A percentile compares a stretch with the other conserved stretches of the same genome.
Conservation (phyloP, 176 grass and related monocot genomes). For the Triticum turgidum region DNA sequence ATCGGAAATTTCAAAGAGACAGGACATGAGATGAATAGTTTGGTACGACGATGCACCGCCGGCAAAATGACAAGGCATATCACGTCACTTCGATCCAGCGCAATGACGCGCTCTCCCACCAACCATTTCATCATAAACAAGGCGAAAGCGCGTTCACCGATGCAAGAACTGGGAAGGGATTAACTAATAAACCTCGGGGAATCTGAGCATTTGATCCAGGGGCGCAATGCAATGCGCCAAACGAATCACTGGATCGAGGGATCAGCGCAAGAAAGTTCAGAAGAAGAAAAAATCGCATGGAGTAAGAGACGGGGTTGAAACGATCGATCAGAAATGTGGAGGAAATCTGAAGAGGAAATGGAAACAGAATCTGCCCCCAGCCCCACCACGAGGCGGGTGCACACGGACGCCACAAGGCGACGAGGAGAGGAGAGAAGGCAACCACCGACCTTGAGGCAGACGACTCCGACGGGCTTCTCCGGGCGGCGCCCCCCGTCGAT, state of each 20-base stretch:
- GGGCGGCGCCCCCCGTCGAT: conserved; percentile 16
- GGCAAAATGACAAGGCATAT: conserved; percentile 25
- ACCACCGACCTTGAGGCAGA: conserved; percentile 37
- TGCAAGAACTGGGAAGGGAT: neutral
- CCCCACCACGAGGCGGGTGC: neutral
- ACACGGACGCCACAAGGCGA: neutral
- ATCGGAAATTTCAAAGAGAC: neutral
- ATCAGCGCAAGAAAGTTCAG: neutral
- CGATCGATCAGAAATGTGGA: neutral
- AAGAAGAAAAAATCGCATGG: neutral
- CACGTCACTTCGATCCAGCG: conserved; percentile 52
- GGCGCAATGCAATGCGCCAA: conserved; percentile 7
- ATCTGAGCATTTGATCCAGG: conserved; percentile 18
- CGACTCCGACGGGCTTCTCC: conserved; percentile 47
- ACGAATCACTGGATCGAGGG: conserved; percentile 2
- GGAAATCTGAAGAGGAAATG: neutral
- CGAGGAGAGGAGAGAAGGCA: neutral
- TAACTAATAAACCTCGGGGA: conserved; percentile 5
- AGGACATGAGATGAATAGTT: neutral
- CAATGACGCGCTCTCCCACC: conserved; percentile 42
- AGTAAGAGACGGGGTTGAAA: neutral
- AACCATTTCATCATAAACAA: conserved; percentile 36
- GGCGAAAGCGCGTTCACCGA: neutral
- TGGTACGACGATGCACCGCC: conserved; percentile 2
- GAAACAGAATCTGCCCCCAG: conserved; percentile 20